Evolutionary conservation across 2,329 filamentous ascomycete species (phyloP), one percentile per base, ranked within the genome.

Genomic region (Alternaria incomplexa): DNA sequence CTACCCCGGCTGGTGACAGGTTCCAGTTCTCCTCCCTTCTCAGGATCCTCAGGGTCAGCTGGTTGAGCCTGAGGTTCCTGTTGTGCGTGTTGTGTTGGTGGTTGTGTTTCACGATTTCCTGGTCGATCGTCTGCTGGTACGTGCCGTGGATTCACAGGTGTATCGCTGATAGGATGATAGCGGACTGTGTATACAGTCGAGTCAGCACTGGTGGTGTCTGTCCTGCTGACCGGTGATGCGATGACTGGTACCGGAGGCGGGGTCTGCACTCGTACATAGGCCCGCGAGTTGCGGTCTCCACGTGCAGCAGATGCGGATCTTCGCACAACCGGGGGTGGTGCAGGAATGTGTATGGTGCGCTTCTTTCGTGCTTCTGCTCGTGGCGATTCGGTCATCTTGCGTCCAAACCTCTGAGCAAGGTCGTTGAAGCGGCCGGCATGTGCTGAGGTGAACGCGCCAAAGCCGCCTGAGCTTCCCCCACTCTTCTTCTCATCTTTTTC

Each of bases 111-210:
- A 15, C 51, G 54, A 32, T 63, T 63, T 25, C 55, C 58, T 26
- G 63, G 51, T 22, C 67, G 67, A 9, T 70, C 66, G 15, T 74
- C 71, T 15, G 66, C 58, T 11, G 72, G 60, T 15, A 59, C 58
- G 32, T 61, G 59, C 26, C 65, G 69, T 32, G 58, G 64, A 7
- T 64, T 60, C 12, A 75, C 70, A 40, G 76, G 76, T 26, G 76
- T 53, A 77, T 84, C 43, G 82, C 85, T 60, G 81, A 86, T 81
- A 13, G 86, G 83, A 69, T 89, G 86, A 70, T 90, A 89, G 28
- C 86, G 85, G 28, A 90, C 85, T 55, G 87, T 85, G 71, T 90
- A 90, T 5, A 89, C 85, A 1, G 88, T 90, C 64, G 88, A 90
- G 25, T 85, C 85, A 9, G 87, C 87, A 75, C 87, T 90, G 6